Conservation (phyloP, 305 asterid species). For the Fraxinus dipetala region DNA sequence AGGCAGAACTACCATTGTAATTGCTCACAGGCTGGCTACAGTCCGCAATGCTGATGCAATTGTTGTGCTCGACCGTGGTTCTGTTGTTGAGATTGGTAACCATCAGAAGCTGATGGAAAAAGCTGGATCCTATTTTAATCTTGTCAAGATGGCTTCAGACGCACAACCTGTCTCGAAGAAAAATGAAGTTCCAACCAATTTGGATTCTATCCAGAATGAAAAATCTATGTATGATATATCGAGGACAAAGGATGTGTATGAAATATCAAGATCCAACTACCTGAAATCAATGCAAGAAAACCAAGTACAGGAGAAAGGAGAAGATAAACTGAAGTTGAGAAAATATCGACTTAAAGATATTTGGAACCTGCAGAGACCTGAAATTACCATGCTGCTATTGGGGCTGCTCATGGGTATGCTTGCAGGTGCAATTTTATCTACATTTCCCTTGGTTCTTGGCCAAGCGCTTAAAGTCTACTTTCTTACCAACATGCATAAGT, state of each 20-base stretch:
- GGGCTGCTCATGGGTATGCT: slow-evolving; percentile 56
- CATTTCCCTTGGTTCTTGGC: slow-evolving; percentile 71
- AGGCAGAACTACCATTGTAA: slow-evolving; percentile 67
- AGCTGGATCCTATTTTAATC: slow-evolving; percentile 56
- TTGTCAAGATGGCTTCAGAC: slow-evolving; percentile 65
- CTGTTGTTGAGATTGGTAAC: slow-evolving; percentile 61
- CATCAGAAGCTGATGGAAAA: slow-evolving; percentile 62
- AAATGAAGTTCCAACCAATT: slow-evolving; percentile 25
- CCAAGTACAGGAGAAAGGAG: slow-evolving; percentile 28
- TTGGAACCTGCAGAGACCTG: slow-evolving; percentile 70
- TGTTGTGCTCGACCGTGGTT: slow-evolving; percentile 62
- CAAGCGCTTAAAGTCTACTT: slow-evolving; percentile 68
- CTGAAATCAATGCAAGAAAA: slow-evolving; percentile 31
- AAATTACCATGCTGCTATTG: slow-evolving; percentile 34
- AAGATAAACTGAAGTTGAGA: slow-evolving; percentile 23
- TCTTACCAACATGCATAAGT: slow-evolving; percentile 15
- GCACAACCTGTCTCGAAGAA: slow-evolving; percentile 34
- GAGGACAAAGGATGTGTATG: slow-evolving; percentile 27
- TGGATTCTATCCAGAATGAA: slow-evolving; percentile 25
- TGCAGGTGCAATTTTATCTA: slow-evolving; percentile 78
- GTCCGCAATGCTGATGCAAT: slow-evolving; percentile 64
- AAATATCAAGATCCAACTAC: slow-evolving; percentile 38
- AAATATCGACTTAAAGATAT: slow-evolving; percentile 53
- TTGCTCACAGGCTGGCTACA: slow-evolving; percentile 81
- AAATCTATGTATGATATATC: slow-evolving; percentile 27